These are phyloP conservation scores for Immersiella caudata DNA, from an alignment of 495 filamentous ascomycete species.

Conservation along the genomic window DNA sequence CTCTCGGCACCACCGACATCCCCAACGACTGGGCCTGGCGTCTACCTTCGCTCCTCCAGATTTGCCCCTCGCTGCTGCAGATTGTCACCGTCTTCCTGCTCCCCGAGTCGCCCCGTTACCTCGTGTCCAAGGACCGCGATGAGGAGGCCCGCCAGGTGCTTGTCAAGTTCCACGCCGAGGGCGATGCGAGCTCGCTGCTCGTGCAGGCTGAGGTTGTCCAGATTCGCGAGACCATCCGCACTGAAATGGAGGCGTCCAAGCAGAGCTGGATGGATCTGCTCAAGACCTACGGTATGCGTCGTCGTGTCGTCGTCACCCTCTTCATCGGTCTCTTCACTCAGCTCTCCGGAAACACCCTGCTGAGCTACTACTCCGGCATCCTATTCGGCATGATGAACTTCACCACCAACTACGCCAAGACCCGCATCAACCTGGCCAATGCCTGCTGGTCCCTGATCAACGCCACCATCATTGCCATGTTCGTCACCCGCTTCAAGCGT, in stretches of 20 bases:
- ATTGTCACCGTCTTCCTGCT: slow-evolving; percentile 56
- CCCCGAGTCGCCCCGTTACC: slow-evolving; percentile 64
- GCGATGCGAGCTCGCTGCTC: slow-evolving; percentile 55
- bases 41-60: slow-evolving; percentile 64
- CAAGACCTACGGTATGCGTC: slow-evolving; percentile 56
- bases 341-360: slow-evolving; percentile 66
- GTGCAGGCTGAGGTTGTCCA: slow-evolving; percentile 62
- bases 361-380: slow-evolving; percentile 55
- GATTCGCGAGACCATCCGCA: slow-evolving; percentile 60
- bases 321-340: slow-evolving; percentile 66
- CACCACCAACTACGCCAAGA: slow-evolving; percentile 54
- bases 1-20: slow-evolving; percentile 61
- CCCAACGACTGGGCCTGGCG: slow-evolving; percentile 63
- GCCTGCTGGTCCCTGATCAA: slow-evolving; percentile 60
- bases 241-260: slow-evolving; percentile 60
- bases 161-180: slow-evolving; percentile 64
- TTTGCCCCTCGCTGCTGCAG: slow-evolving; percentile 60
- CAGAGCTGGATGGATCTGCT: slow-evolving; percentile 60
- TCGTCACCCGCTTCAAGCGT: slow-evolving; percentile 55
- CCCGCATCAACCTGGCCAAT: slow-evolving; percentile 61
- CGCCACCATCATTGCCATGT: slow-evolving; percentile 54
- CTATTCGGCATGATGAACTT: slow-evolving; percentile 53
- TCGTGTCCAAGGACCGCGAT: slow-evolving; percentile 60
- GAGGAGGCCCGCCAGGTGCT: slow-evolving; percentile 63
- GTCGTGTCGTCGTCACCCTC: slow-evolving; percentile 57